Conservation (phyloP, 2,329 filamentous ascomycete species). For the Aspergillus puulaauensis region DNA sequence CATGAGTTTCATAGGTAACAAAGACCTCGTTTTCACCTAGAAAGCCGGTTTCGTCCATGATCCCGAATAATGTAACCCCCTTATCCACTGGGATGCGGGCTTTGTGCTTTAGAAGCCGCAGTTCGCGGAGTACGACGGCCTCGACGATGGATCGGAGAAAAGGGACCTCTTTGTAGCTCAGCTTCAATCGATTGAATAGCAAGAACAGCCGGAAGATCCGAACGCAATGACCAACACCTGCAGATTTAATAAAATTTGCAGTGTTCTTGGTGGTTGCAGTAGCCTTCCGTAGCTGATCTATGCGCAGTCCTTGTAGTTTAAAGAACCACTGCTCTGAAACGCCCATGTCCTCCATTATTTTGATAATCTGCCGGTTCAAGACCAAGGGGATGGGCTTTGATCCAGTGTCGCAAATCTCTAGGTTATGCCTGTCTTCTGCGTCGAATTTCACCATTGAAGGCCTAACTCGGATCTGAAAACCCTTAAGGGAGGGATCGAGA, state of each 20-base stretch:
- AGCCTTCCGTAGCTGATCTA: slow-evolving; percentile 60
- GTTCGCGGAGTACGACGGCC: slow-evolving; percentile 65
- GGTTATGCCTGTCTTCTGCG: slow-evolving; percentile 47
- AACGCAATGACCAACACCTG: slow-evolving; percentile 61
- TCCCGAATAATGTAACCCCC: slow-evolving; percentile 75
- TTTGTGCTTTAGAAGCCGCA: slow-evolving; percentile 75
- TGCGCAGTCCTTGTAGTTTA: slow-evolving; percentile 61
- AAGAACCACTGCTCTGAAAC: slow-evolving; percentile 62
- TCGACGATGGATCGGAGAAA: slow-evolving; percentile 74
- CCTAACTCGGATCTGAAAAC: slow-evolving; percentile 62
- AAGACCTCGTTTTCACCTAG: slow-evolving; percentile 61
- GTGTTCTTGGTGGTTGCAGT: slow-evolving; percentile 62
- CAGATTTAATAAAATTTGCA: slow-evolving; percentile 62
- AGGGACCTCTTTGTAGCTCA: slow-evolving; percentile 65
- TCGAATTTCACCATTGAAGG: slow-evolving; percentile 81
- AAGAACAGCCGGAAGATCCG: slow-evolving; percentile 63
- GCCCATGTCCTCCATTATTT: slow-evolving; percentile 78
- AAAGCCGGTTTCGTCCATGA: slow-evolving; percentile 77
- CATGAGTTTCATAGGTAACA: slow-evolving; percentile 16
- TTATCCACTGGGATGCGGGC: slow-evolving; percentile 69
- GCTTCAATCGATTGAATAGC: slow-evolving; percentile 52
- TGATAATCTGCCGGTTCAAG: slow-evolving; percentile 79
- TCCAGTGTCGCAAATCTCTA: slow-evolving; percentile 53
- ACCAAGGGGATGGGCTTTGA: slow-evolving; percentile 67
- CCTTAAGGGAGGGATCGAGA: slow-evolving; percentile 61